These are phyloP conservation scores for Delonix regia DNA, from an alignment of 306 rosid genomes.

Conservation along the genomic window DNA sequence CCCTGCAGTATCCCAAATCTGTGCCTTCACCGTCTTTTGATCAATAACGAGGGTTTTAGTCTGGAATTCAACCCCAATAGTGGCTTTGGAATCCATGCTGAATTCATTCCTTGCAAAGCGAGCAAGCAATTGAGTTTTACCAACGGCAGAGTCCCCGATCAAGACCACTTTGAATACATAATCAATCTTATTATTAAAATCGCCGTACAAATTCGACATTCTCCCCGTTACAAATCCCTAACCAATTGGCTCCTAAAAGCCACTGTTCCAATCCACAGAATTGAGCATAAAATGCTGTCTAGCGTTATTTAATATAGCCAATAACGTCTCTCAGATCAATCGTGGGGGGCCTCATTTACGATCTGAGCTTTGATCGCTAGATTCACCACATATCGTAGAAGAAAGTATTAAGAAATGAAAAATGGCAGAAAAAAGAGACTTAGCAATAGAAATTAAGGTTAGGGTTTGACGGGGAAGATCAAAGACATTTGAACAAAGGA, in stretches of 20 bases:
- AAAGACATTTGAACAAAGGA: background rate
- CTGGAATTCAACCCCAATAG: constrained; percentile 92
- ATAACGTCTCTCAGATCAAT: constrained; percentile 8
- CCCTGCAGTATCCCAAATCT: constrained; percentile 95
- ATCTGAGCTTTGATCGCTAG: background rate
- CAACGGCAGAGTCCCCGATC: constrained; percentile 95
- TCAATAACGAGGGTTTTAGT: constrained; percentile 83
- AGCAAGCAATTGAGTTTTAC: constrained; percentile 83
- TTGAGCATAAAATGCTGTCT: constrained; percentile 3
- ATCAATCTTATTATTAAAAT: constrained; percentile 77
- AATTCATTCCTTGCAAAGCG: constrained; percentile 81
- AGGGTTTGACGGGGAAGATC: constrained; percentile 33
- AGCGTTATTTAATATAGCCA: background rate
- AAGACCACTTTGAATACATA: constrained; percentile 90
- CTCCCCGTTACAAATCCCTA: constrained; percentile 10
- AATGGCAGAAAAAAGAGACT: background rate
- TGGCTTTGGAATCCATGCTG: constrained; percentile 76
- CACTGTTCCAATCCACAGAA: constrained; percentile 13
- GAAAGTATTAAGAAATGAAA: background rate
- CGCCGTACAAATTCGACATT: constrained; percentile 83
- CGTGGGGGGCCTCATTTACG: background rate
- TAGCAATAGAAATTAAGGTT: constrained; percentile 26
- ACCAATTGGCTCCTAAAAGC: constrained; percentile 16
- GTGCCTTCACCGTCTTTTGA: constrained; percentile 77
- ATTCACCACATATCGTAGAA: background rate